Evolutionary conservation across 1,139 yeast genomes (phyloP).

Genomic region (Geotrichum phurueaensis): DNA sequence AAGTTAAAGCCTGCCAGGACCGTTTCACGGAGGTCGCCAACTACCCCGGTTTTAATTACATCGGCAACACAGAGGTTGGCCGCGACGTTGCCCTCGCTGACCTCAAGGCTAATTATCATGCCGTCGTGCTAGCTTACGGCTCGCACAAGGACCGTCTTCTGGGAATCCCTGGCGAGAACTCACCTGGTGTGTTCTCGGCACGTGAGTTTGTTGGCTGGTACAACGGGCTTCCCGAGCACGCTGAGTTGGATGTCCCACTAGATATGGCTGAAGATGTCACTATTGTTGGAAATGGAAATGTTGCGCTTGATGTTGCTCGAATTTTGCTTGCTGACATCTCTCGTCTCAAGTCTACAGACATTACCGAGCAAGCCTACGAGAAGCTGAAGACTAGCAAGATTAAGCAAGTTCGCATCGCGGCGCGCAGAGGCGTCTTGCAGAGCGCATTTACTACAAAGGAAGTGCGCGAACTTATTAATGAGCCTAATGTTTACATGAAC

Average conservation of each 20-base stretch:
- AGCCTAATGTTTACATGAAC: constrained; percentile 52
- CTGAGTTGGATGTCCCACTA: not conserved
- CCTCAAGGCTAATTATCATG: constrained; percentile 55
- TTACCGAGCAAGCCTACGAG: constrained; percentile 55
- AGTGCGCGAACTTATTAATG: constrained; percentile 71
- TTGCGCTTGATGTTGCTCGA: constrained; percentile 89
- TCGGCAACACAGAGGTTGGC: constrained; percentile 72
- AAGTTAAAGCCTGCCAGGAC: constrained; percentile 74
- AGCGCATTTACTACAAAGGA: constrained; percentile 93
- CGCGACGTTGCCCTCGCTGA: constrained; percentile 47
- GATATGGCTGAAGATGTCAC: constrained; percentile 59
- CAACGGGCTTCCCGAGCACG: constrained; percentile 76
- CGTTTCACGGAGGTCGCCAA: constrained; percentile 61
- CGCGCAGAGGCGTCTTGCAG: constrained; percentile 67
- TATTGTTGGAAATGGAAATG: constrained; percentile 95
- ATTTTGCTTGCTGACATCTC: constrained; percentile 55
- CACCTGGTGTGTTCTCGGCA: constrained; percentile 69
- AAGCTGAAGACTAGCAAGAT: constrained; percentile 50
- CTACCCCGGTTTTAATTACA: constrained; percentile 41
- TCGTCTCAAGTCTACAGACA: constrained; percentile 59
- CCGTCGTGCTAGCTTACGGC: constrained; percentile 78
- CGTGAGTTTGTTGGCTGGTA: constrained; percentile 93
- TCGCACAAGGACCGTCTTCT: constrained; percentile 59
- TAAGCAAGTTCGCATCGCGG: constrained; percentile 63
- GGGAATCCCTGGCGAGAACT: constrained; percentile 53